phyloP scores from a whole-genome alignment of 163 green algal species.

The Scenedesmus sp. region DNA sequence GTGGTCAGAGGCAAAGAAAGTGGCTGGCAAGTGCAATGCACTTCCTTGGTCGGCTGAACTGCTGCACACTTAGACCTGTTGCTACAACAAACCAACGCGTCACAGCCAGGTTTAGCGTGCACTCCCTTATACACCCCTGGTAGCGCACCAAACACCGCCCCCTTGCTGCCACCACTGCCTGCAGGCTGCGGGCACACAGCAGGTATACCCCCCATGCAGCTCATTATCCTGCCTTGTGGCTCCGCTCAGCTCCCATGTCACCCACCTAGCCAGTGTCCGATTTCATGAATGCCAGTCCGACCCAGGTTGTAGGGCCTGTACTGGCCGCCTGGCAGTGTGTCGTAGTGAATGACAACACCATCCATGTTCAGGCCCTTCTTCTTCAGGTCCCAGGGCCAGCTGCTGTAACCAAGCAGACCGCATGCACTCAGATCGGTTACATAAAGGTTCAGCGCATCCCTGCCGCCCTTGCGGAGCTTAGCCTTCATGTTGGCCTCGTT shows the following conservation, averaged over 20 bases:
- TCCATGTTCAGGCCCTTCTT: conserved; percentile 47
- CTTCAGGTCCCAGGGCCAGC: conserved; percentile 58
- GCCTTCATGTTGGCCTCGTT: conserved; percentile 52
- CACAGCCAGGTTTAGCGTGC: neutral
- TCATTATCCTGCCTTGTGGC: neutral
- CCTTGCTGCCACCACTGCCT: too few species aligned
- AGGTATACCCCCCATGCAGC: too few species aligned
- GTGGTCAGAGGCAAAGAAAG: neutral
- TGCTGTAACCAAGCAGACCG: conserved; percentile 57
- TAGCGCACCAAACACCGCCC: too few species aligned
- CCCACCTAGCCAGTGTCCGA: conserved; percentile 50
- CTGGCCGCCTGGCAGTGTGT: conserved; percentile 49
- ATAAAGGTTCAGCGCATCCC: conserved; percentile 54
- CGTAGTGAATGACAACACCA: conserved; percentile 55
- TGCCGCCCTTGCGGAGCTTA: conserved; percentile 42
- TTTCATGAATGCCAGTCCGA: conserved; percentile 51
- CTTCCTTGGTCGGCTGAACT: too few species aligned
- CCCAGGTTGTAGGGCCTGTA: conserved; percentile 58
- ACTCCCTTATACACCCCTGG: too few species aligned
- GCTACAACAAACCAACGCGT: neutral
- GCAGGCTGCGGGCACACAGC: too few species aligned
- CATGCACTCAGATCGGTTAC: conserved; percentile 53
- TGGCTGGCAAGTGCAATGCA: neutral
- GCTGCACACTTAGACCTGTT: neutral
- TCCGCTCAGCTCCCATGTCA: neutral